Conservation (phyloP, 2,329 filamentous ascomycete species). For the Exophiala dermatitidis region DNA sequence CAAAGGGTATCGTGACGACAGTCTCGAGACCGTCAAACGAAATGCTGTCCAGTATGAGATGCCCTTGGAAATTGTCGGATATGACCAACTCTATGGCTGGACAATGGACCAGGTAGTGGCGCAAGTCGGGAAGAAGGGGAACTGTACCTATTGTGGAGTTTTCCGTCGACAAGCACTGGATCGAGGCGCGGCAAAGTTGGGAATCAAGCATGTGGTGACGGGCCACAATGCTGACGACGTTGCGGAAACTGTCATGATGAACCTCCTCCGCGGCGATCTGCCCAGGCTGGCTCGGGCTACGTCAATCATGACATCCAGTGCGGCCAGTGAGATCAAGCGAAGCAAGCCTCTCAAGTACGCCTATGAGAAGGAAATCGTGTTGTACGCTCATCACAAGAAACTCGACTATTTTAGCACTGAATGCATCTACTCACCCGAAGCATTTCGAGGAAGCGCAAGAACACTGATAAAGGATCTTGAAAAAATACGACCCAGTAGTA, state of each 20-base stretch:
- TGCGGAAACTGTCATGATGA: constrained; percentile 97
- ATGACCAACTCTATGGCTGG: constrained; percentile 93
- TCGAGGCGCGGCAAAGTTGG: constrained; percentile 77
- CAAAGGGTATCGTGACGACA: constrained; percentile 93
- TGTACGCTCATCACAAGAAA: constrained; percentile 95
- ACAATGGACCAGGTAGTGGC: constrained; percentile 99
- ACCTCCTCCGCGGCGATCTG: constrained; percentile 81
- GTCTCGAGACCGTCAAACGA: constrained; percentile 88
- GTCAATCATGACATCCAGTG: constrained; percentile 73
- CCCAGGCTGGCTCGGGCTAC: constrained; percentile 81
- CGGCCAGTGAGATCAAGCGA: constrained; percentile 80
- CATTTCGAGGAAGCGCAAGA: constrained; percentile 85
- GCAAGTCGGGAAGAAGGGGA: constrained; percentile 93
- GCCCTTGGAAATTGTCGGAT: constrained; percentile 85
- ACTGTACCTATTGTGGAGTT: constrained; percentile 97
- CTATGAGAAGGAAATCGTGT: constrained; percentile 97
- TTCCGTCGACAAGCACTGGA: constrained; percentile 92
- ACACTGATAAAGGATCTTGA: constrained; percentile 93
- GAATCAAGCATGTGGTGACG: constrained; percentile 88
- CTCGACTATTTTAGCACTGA: constrained; percentile 98
- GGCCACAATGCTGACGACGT: constrained; percentile 97
- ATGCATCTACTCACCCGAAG: constrained; percentile 96
- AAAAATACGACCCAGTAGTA: constrained; percentile 84
- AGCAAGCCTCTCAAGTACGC: constrained; percentile 97
- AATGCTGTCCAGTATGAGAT: constrained; percentile 89